Base-by-base conservation (phyloP, 169 alveolate species). In the Sarcocystis neurona region DNA sequence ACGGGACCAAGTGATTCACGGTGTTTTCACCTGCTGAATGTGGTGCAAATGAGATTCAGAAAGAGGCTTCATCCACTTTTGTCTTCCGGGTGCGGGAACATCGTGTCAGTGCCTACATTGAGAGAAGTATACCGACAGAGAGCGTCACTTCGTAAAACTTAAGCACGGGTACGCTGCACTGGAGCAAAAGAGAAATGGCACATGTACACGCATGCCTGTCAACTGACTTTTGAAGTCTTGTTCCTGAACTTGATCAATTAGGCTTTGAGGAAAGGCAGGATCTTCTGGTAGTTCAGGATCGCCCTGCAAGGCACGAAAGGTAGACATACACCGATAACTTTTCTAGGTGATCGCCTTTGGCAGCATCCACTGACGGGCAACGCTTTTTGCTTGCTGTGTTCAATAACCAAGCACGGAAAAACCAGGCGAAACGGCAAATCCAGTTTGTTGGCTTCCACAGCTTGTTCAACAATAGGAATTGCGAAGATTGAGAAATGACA, bases 271-370 rank as follows among this genome's bases (percentile, higher is more conserved):
- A 87, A 93, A 93, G 46, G 90, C 94, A 5, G 95, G 95, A 44
- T 93, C 95, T 84, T 93, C 95, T 27, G 93, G 82, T 85, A 91
- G 91, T 75, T 93, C 95, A n/a, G 93, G 92, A 46, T 89, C 93
- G 5, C 95, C 95, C 95, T 92, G 79, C 37, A 27, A 1, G 18
- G 15, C 78, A 60, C n/a, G n/a, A n/a, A n/a, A n/a, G n/a, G n/a
- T n/a, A n/a, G n/a, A 18, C 41, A 43, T 58, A n/a, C 0, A 5
- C 77, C 6, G 15, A 27, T 10, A 20, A 53, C 20, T 53, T 15
- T 53, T 10, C 63, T 15, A 10, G 20, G n/a, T 10, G 10, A 20
- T 53, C n/a, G 63, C 10, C 63, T 53, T 20, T 15, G 10, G n/a
- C 10, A 20, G 20, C 63, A 53, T 10, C 63, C 63, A 53, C 63